Conservation (phyloP, 805 yeast species). For the Wickerhamomyces hampshirensis region DNA sequence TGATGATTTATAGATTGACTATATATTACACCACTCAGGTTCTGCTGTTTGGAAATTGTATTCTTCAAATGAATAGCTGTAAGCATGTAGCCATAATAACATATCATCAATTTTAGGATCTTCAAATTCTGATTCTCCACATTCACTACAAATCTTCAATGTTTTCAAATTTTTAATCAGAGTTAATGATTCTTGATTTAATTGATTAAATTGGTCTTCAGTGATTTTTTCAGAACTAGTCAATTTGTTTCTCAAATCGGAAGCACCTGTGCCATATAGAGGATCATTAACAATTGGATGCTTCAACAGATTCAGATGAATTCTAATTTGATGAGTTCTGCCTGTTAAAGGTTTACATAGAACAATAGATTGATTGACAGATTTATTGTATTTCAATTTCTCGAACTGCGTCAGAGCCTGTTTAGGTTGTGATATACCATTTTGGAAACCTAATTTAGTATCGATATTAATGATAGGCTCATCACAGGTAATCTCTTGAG, state of each 20-base stretch:
- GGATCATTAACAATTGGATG: constrained; percentile 92
- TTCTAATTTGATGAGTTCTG: constrained; percentile 92
- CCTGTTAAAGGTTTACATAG: constrained; percentile 87
- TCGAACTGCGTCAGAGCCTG: constrained; percentile 70
- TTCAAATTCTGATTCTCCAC: constrained; percentile 16
- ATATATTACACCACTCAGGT: constrained; percentile 22
- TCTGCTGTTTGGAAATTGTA: constrained; percentile 14
- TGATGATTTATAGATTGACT: background rate
- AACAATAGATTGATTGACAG: constrained; percentile 45
- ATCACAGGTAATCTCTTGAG: constrained; percentile 55
- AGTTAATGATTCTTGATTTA: constrained; percentile 10
- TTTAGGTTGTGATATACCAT: constrained; percentile 37
- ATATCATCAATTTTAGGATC: constrained; percentile 12
- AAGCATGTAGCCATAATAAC: constrained; percentile 23
- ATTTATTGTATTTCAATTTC: constrained; percentile 14
- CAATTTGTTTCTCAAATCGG: constrained; percentile 8
- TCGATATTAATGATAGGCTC: constrained; percentile 67
- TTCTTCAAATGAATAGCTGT: constrained; percentile 16
- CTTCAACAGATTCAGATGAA: constrained; percentile 83
- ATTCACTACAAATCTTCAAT: constrained; percentile 15
- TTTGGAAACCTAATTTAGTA: constrained; percentile 63
- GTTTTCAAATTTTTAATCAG: constrained; percentile 9
- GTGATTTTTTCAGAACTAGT: constrained; percentile 8
- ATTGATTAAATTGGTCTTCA: constrained; percentile 9
- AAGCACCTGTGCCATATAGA: constrained; percentile 33